Conservation (phyloP, 2,329 filamentous ascomycete species). For the Arthroderma sp. region DNA sequence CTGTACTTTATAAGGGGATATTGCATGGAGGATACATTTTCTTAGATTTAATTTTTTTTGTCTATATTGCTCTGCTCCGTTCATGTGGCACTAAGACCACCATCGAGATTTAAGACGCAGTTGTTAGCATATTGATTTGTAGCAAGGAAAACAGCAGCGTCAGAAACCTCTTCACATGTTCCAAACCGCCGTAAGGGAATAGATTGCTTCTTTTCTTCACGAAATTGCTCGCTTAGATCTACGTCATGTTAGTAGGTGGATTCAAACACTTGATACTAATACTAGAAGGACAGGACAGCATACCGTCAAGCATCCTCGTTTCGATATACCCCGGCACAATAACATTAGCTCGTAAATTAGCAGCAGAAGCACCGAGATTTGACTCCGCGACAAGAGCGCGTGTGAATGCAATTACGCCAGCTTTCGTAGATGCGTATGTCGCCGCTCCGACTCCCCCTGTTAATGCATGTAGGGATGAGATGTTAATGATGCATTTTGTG, state of each 20-base stretch:
- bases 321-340: conserved; percentile 73
- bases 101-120: conserved; percentile 73
- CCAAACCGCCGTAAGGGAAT: conserved; percentile 60
- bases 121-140: conserved; percentile 75
- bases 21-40: background rate
- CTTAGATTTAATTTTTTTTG: background rate
- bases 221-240: conserved; percentile 31
- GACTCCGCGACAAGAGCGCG: conserved; percentile 21
- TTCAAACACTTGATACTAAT: conserved; percentile 1
- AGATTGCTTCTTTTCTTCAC: conserved; percentile 22
- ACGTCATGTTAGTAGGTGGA: conserved; percentile 1
- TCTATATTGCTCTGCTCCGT: background rate
- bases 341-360: conserved; percentile 59
- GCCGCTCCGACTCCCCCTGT: conserved; percentile 58
- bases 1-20: background rate
- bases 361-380: conserved; percentile 50
- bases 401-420: conserved; percentile 54
- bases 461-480: conserved; percentile 60
- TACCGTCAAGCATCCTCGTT: conserved; percentile 66
- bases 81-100: conserved; percentile 59
- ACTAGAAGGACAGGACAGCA: conserved; percentile 12
- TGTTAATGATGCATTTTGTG: conserved; percentile 69
- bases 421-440: conserved; percentile 67
- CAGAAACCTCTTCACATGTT: conserved; percentile 57
- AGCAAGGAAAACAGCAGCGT: conserved; percentile 65